A percentile compares a stretch with the other conserved stretches of the same genome.
Evolutionary conservation across 192 early-diverging fungal species (phyloP).

Genomic region (Linnemannia elongata): DNA sequence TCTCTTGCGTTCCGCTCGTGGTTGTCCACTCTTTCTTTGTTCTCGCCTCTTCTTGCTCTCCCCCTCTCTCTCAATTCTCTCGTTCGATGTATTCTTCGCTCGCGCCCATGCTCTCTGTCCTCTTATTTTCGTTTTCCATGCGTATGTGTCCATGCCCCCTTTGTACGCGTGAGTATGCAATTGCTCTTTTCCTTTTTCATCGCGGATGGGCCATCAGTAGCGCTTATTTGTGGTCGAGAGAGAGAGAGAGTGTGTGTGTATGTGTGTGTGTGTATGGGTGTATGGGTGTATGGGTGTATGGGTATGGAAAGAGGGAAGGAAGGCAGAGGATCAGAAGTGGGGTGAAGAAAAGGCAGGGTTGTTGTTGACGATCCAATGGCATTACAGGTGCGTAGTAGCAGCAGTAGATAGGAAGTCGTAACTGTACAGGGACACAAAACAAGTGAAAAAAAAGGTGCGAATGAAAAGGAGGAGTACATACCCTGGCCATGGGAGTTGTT

Average conservation of each 20-base stretch:
- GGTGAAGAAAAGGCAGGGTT: neutral
- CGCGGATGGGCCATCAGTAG: neutral
- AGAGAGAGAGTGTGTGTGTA: no score
- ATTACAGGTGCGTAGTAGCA: no score
- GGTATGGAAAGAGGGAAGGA: neutral
- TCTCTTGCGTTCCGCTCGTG: neutral
- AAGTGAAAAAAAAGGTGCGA: neutral
- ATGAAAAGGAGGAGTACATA: neutral
- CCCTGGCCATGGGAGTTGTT: no score
- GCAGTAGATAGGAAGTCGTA: no score
- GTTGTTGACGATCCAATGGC: no score
- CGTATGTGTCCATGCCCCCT: neutral
- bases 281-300: neutral
- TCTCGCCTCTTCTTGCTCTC: neutral
- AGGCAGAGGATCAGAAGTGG: neutral
- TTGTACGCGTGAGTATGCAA: slow-evolving; percentile 1
- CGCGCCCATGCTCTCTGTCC: neutral
- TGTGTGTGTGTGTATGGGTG: neutral
- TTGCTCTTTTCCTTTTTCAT: neutral
- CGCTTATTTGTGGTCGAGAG: neutral
- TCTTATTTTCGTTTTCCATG: neutral
- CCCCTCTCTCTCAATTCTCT: neutral
- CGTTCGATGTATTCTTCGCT: neutral
- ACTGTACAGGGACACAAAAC: no score
- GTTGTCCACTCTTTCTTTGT: neutral